A percentile compares a stretch with the other conserved stretches of the same genome.
Conservation (phyloP, 1,139 yeast genomes). For the Kodamaea fungicola region DNA sequence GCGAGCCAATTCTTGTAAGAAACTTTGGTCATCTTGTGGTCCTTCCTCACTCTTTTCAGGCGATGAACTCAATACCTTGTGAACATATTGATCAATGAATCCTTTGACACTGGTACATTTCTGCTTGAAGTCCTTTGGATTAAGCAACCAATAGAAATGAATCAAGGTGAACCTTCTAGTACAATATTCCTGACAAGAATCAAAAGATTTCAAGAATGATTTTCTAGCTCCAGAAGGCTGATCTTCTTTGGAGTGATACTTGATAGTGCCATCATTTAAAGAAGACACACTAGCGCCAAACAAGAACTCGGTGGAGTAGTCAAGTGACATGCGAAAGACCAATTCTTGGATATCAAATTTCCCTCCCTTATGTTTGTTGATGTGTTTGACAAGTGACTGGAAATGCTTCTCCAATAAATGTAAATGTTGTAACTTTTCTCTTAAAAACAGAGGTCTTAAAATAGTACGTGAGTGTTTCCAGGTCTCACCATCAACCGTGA, state of each 20-base stretch:
- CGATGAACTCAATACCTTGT: slow-evolving; percentile 21
- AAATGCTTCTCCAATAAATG: slow-evolving; percentile 47
- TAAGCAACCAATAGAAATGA: slow-evolving; percentile 23
- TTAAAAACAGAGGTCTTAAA: slow-evolving; percentile 57
- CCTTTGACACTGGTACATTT: slow-evolving; percentile 16
- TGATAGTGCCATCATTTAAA: slow-evolving; percentile 29
- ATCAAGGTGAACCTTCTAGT: slow-evolving; percentile 29
- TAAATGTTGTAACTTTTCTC: slow-evolving; percentile 54
- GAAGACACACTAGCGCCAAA: slow-evolving; percentile 35
- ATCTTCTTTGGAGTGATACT: slow-evolving; percentile 14
- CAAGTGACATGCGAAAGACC: slow-evolving; percentile 37
- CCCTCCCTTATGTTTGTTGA: slow-evolving; percentile 20
- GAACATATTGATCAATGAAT: slow-evolving; percentile 32
- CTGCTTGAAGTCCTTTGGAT: slow-evolving; percentile 29
- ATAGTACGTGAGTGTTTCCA: slow-evolving; percentile 59
- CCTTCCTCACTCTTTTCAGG: slow-evolving; percentile 34
- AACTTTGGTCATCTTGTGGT: slow-evolving; percentile 36
- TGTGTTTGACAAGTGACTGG: slow-evolving; percentile 32
- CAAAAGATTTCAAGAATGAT: slow-evolving; percentile 30
- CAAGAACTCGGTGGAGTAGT: slow-evolving; percentile 40
- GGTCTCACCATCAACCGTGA: slow-evolving; percentile 52
- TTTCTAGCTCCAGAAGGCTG: slow-evolving; percentile 21
- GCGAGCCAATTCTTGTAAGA: slow-evolving; percentile 43
- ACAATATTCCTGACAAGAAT: slow-evolving; percentile 27
- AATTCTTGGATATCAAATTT: slow-evolving; percentile 35